Base-by-base conservation (phyloP, 495 filamentous ascomycete genomes). In the Penicillium odoratum region DNA sequence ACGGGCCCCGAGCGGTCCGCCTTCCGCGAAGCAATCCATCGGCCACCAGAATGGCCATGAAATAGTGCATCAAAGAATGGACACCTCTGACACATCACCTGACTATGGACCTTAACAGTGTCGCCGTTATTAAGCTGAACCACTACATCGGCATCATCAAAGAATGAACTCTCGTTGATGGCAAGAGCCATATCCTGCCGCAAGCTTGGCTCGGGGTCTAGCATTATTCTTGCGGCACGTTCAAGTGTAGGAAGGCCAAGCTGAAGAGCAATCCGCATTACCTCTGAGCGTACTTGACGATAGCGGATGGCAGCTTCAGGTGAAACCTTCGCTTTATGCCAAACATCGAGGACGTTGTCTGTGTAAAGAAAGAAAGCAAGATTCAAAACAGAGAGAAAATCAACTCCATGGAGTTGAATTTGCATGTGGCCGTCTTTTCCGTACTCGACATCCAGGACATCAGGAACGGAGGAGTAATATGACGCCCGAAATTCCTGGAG, bases 61-160 rank as follows among this genome's bases (percentile, higher is more conserved):
- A 97, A 97, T 21, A 98, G 78, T 4, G 90, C 88, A 59, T 91
- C 78, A 63, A 98, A 98, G 77, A 97, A 98, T 0, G 92, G 93
- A 58, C 92, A 97, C 65, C 95, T 79, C 65, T 88, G 86, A 56
- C 91, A 90, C 47, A 98, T 68, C 18, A 98, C 70, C 16, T 82
- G 73, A 60, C 88, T 93, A 66, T 98, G 93, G 7, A 88, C 87
- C 29, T 72, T 73, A 7, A 92, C 73, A 42, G 76, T 76, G 1
- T 78, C 86, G 48, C 88, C 85, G n/a, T 81, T 81, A 30, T 81
- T 81, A 31, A 98, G 78, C 52, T 96, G 84, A 11, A 98, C 76
- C 5, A 91, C 69, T 5, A 88, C 78, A 72, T 98, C 92, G 4
- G 85, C 85, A 62, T 86, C 83, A 15, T 85, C 81, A 61, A 90